Percentiles rank a stretch among this genome's conserved stretches.
Evolutionary conservation across 345 rosid species (phyloP).

Genomic region (Gossypium longicalyx): DNA sequence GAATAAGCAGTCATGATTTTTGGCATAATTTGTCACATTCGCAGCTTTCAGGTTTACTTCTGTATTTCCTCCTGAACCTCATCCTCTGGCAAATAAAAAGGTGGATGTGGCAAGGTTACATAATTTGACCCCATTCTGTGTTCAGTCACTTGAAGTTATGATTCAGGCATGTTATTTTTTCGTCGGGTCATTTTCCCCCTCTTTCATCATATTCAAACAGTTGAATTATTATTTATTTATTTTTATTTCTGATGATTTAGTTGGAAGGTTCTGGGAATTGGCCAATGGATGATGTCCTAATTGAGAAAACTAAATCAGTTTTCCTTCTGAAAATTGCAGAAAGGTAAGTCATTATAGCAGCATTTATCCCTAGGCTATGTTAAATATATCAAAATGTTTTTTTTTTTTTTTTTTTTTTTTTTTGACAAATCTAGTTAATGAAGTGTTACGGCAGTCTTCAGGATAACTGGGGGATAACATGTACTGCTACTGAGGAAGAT

Average conservation of each 20-base stretch:
- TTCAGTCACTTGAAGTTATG: constrained; percentile 81
- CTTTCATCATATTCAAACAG: constrained; percentile 6
- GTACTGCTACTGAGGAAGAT: constrained; percentile 66
- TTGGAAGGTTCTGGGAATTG: constrained; percentile 98
- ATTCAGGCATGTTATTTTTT: constrained; percentile 57
- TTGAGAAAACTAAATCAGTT: constrained; percentile 84
- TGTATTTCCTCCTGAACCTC: constrained; percentile 91
- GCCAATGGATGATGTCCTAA: constrained; percentile 81
- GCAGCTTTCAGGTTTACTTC: constrained; percentile 87
- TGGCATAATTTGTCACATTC: constrained; percentile 5
- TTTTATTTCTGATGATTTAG: constrained; percentile 36
- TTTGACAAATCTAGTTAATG: constrained; percentile 8
- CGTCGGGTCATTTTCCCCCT: background rate
- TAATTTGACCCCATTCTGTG: constrained; percentile 49
- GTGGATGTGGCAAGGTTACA: constrained; percentile 37
- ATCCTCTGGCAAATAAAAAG: constrained; percentile 61
- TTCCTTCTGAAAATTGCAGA: constrained; percentile 91
- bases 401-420: background rate
- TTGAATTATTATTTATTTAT: background rate
- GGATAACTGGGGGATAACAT: constrained; percentile 58
- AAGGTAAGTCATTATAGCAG: constrained; percentile 42
- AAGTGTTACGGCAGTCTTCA: constrained; percentile 56
- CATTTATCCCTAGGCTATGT: constrained; percentile 9
- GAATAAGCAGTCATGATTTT: constrained; percentile 11
- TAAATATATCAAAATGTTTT: background rate